Percentiles rank a stretch among this genome's conserved stretches.
Conservation (phyloP, 176 grass and related monocot genomes). For the Alopecurus myosuroides region DNA sequence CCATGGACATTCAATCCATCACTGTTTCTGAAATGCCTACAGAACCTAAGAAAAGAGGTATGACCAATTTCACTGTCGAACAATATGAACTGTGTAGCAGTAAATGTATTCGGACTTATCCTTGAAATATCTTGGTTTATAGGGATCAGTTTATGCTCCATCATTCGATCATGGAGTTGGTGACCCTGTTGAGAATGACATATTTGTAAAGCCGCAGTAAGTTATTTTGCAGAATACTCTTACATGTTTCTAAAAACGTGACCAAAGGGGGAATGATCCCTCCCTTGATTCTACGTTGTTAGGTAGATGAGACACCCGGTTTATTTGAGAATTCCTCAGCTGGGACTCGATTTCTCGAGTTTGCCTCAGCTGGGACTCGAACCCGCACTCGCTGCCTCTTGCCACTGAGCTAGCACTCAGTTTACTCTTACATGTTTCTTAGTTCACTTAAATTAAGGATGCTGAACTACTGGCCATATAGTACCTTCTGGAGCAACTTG, state of each 20-base stretch:
- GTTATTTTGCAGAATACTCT: conserved; percentile 18
- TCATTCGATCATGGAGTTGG: conserved; percentile 98
- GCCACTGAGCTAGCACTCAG: no score
- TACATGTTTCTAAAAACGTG: neutral
- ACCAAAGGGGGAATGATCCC: no score
- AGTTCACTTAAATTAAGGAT: neutral
- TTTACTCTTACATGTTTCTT: neutral
- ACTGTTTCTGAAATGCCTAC: conserved; percentile 71
- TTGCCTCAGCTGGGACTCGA: no score
- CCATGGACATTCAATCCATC: conserved; percentile 84
- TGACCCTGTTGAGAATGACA: conserved; percentile 88
- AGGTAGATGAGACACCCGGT: no score
- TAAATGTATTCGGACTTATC: neutral
- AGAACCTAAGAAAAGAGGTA: conserved; percentile 69
- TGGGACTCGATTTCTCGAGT: no score
- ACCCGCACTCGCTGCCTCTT: no score
- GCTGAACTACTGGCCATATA: neutral
- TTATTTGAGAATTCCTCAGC: no score
- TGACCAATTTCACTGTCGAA: conserved; percentile 13
- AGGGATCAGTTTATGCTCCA: conserved; percentile 86
- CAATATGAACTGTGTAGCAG: neutral
- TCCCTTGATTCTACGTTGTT: no score
- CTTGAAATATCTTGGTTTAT: conserved; percentile 19
- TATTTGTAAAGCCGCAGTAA: conserved; percentile 69
- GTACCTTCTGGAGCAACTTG: conserved; percentile 2